Evolutionary conservation across 2,329 filamentous ascomycete species (phyloP).

Genomic region (Fusarium subtropicale): DNA sequence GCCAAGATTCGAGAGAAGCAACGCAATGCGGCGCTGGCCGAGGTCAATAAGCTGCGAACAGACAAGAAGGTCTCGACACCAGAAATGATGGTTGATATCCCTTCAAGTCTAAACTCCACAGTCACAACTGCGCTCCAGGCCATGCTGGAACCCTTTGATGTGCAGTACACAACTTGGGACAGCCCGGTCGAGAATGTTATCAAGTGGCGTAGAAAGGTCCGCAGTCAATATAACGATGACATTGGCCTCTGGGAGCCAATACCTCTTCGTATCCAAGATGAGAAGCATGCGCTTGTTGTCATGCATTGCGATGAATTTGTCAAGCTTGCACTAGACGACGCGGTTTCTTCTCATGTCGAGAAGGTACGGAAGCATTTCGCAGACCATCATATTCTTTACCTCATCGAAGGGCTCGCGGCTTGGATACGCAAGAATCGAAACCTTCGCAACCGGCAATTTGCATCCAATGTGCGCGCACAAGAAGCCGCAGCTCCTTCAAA

Average conservation of each 20-base stretch:
- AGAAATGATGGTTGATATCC: slow-evolving; percentile 83
- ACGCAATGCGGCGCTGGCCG: slow-evolving; percentile 72
- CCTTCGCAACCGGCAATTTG: slow-evolving; percentile 74
- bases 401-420: slow-evolving; percentile 74
- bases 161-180: slow-evolving; percentile 59
- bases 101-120: slow-evolving; percentile 64
- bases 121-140: slow-evolving; percentile 60
- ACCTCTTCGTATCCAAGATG: slow-evolving; percentile 61
- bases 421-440: slow-evolving; percentile 78
- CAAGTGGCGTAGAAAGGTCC: slow-evolving; percentile 76
- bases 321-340: slow-evolving; percentile 63
- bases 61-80: slow-evolving; percentile 78
- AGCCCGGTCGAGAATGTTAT: slow-evolving; percentile 65
- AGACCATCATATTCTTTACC: slow-evolving; percentile 69
- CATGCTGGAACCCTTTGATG: slow-evolving; percentile 63
- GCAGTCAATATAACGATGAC: slow-evolving; percentile 70
- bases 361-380: slow-evolving; percentile 66
- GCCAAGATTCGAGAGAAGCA: slow-evolving; percentile 73
- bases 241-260: slow-evolving; percentile 74
- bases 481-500: slow-evolving; percentile 47
- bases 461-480: slow-evolving; percentile 68
- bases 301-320: slow-evolving; percentile 75
- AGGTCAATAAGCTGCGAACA: slow-evolving; percentile 78
- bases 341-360: slow-evolving; percentile 69
- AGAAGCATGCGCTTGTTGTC: slow-evolving; percentile 72